Evolutionary conservation across 371 early-diverging fungal genomes (phyloP).

Genomic region (Nematocida ausubeli): DNA sequence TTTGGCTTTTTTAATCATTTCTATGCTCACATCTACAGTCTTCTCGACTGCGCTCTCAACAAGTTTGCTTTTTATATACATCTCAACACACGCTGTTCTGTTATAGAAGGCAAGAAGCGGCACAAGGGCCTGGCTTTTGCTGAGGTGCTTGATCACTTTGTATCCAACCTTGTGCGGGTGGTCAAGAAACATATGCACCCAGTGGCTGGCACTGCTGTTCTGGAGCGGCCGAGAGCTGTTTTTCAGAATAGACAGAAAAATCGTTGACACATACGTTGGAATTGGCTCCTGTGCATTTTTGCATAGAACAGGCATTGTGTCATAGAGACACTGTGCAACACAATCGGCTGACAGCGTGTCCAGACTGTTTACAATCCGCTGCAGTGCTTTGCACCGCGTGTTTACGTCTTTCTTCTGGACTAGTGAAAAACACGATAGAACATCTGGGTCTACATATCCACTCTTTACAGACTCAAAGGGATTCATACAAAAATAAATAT

Average conservation of each 20-base stretch:
- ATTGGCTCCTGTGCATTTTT: slow-evolving; percentile 14
- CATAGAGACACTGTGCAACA: slow-evolving; percentile 48
- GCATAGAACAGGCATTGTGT: slow-evolving; percentile 36
- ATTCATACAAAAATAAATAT: slow-evolving; percentile 56
- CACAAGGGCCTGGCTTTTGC: background rate
- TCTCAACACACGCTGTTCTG: background rate
- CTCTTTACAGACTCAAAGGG: slow-evolving; percentile 34
- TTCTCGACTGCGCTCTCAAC: background rate
- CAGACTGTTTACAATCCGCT: slow-evolving; percentile 6
- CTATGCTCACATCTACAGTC: background rate
- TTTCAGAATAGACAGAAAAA: slow-evolving; percentile 15
- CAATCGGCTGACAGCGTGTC: slow-evolving; percentile 9
- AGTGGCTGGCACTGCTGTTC: slow-evolving; percentile 2
- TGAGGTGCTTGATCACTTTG: background rate
- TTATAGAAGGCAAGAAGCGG: background rate
- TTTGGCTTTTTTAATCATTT: background rate
- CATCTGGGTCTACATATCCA: slow-evolving; percentile 6
- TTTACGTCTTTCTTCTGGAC: slow-evolving; percentile 34
- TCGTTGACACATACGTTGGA: background rate
- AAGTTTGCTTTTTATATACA: slow-evolving; percentile 27
- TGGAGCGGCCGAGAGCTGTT: background rate
- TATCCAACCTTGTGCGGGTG: slow-evolving; percentile 19
- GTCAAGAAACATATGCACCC: slow-evolving; percentile 27
- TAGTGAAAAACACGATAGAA: slow-evolving; percentile 28
- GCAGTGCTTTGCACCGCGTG: slow-evolving; percentile 25